Evolutionary conservation across 225 moss, liverwort and hornwort species (phyloP).

Genomic region (Pleurozium schreberi): DNA sequence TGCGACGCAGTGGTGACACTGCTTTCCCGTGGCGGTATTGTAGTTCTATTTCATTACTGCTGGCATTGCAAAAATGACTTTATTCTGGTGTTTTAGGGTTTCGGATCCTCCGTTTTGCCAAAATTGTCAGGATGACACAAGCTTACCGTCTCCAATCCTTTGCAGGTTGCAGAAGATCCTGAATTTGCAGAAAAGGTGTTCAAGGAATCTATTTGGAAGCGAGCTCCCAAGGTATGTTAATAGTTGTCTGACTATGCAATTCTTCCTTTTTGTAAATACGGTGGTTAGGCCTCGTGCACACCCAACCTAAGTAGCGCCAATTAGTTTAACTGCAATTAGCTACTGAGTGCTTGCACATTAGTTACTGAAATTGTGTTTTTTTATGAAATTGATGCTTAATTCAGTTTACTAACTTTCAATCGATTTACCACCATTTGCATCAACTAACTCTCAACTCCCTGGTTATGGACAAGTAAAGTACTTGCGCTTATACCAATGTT

Average conservation of each 20-base stretch:
- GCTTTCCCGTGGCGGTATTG: neutral
- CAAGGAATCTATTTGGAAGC: neutral
- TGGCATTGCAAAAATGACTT: neutral
- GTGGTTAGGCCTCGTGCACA: neutral
- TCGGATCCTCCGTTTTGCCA: neutral
- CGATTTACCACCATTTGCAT: neutral
- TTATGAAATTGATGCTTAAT: neutral
- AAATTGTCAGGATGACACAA: neutral
- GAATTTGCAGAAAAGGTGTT: conserved; percentile 3
- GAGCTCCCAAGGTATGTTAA: conserved; percentile 52
- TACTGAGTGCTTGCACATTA: neutral
- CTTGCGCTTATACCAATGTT: neutral
- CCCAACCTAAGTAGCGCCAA: neutral
- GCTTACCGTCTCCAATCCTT: neutral
- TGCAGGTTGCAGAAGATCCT: conserved; percentile 14
- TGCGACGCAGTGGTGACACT: neutral
- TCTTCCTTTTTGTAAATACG: neutral
- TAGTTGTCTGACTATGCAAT: neutral
- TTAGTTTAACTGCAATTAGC: neutral
- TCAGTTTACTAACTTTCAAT: neutral
- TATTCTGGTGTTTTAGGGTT: neutral
- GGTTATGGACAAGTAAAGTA: neutral
- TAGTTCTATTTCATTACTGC: neutral
- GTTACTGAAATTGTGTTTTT: neutral
- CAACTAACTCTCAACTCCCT: neutral